These are phyloP conservation scores for Aureobasidium subglaciale DNA, from an alignment of 2,329 filamentous ascomycete genomes.

Conservation along the genomic window DNA sequence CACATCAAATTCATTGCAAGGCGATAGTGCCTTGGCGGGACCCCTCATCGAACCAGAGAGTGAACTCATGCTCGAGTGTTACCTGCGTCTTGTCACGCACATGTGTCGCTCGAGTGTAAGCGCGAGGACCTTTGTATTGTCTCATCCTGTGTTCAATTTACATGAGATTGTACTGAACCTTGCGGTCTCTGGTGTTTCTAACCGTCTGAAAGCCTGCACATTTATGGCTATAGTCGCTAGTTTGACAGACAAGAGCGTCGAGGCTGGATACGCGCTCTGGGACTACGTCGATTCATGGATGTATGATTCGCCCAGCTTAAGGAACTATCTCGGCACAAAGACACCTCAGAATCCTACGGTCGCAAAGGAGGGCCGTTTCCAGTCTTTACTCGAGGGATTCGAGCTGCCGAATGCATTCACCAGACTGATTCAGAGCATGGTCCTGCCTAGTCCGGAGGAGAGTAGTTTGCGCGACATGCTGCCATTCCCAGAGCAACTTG, in stretches of 20 bases:
- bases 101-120: conserved; percentile 66
- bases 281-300: conserved; percentile 71
- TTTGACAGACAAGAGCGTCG: conserved; percentile 63
- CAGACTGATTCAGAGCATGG: conserved; percentile 64
- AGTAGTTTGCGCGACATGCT: conserved; percentile 63
- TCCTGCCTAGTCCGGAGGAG: conserved; percentile 57
- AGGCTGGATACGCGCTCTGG: conserved; percentile 72
- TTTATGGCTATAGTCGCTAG: conserved; percentile 73
- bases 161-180: conserved; percentile 70
- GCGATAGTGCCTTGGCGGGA: conserved; percentile 18
- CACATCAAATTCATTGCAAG: conserved; percentile 39
- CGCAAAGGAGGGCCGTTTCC: conserved; percentile 34
- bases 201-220: conserved; percentile 72
- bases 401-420: conserved; percentile 84
- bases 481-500: conserved; percentile 81
- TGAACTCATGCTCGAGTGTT: conserved; percentile 93
- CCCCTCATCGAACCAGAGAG: conserved; percentile 81
- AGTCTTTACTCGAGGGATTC: conserved; percentile 68
- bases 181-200: conserved; percentile 62
- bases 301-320: conserved; percentile 39
- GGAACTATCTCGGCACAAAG: conserved; percentile 11
- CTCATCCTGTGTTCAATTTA: conserved; percentile 59
- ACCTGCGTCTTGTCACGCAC: conserved; percentile 79
- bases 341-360: conserved; percentile 8
- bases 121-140: conserved; percentile 67